Percentiles rank a stretch among this genome's conserved stretches.
phyloP scores from a whole-genome alignment of 2,329 filamentous ascomycete genomes.

The Cercospora berteroae region DNA sequence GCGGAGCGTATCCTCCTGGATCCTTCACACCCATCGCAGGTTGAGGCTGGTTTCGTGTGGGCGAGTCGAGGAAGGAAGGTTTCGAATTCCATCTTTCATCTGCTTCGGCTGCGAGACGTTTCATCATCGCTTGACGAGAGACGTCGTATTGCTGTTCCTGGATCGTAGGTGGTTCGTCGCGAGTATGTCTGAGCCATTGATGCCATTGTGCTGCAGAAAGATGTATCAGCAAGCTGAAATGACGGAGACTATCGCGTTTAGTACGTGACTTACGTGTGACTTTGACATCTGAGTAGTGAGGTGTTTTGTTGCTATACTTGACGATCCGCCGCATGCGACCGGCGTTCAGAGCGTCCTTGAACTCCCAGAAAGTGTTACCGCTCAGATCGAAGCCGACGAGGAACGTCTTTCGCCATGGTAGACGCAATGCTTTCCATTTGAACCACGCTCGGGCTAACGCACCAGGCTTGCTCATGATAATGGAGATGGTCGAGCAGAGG shows the following conservation, averaged over 20 bases:
- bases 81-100: conserved; percentile 62
- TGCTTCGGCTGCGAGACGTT: conserved; percentile 57
- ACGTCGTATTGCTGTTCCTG: conserved; percentile 60
- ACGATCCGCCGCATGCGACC: conserved; percentile 59
- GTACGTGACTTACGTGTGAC: conserved; percentile 50
- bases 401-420: conserved; percentile 62
- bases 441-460: conserved; percentile 53
- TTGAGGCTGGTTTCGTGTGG: conserved; percentile 49
- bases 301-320: conserved; percentile 49
- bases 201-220: conserved; percentile 60
- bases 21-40: conserved; percentile 48
- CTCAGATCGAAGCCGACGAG: conserved; percentile 60
- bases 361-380: conserved; percentile 67
- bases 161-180: conserved; percentile 55
- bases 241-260: too few relatives aligned
- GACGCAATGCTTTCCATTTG: conserved; percentile 60
- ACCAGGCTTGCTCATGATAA: conserved; percentile 35
- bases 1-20: conserved; percentile 38
- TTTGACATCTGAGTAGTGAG: conserved; percentile 59
- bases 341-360: conserved; percentile 57
- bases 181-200: conserved; percentile 65
- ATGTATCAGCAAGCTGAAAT: neutral
- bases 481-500: neutral
- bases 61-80: conserved; percentile 58
- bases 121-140: conserved; percentile 57